Evolutionary conservation across 164 flowering plant species (phyloP).

Genomic region (Santalum album): DNA sequence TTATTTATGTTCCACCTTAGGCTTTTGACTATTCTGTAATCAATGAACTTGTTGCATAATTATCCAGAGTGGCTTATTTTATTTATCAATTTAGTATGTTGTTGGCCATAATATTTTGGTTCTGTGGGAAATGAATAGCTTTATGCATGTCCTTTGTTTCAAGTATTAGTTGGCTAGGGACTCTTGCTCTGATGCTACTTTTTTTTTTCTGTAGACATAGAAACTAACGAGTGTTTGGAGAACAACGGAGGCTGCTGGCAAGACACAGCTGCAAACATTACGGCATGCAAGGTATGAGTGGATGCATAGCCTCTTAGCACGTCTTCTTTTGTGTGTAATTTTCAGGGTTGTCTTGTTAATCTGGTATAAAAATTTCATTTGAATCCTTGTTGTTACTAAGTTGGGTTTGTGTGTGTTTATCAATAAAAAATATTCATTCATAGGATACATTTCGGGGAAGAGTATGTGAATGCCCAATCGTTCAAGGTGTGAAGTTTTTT

Average conservation of each 20-base stretch:
- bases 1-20: too few relatives aligned
- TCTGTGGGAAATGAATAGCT: too few relatives aligned
- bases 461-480: slow-evolving; percentile 88
- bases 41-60: too few relatives aligned
- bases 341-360: neutral
- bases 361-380: slow-evolving; percentile 3
- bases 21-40: too few relatives aligned
- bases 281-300: slow-evolving; percentile 78
- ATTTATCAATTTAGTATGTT: too few relatives aligned
- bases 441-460: slow-evolving; percentile 97
- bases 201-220: slow-evolving; percentile 35
- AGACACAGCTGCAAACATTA: slow-evolving; percentile 58
- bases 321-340: neutral
- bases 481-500: slow-evolving; percentile 69
- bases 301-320: neutral
- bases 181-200: neutral
- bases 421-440: too few relatives aligned
- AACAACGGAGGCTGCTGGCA: slow-evolving; percentile 96
- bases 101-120: too few relatives aligned
- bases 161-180: neutral
- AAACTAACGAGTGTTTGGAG: slow-evolving; percentile 84
- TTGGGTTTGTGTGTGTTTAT: too few relatives aligned
- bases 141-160: neutral
- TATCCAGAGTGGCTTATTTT: too few relatives aligned
- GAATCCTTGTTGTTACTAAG: too few relatives aligned